Evolutionary conservation across 352 stramenopile species (phyloP).

Genomic region (Phytophthora lateralis): DNA sequence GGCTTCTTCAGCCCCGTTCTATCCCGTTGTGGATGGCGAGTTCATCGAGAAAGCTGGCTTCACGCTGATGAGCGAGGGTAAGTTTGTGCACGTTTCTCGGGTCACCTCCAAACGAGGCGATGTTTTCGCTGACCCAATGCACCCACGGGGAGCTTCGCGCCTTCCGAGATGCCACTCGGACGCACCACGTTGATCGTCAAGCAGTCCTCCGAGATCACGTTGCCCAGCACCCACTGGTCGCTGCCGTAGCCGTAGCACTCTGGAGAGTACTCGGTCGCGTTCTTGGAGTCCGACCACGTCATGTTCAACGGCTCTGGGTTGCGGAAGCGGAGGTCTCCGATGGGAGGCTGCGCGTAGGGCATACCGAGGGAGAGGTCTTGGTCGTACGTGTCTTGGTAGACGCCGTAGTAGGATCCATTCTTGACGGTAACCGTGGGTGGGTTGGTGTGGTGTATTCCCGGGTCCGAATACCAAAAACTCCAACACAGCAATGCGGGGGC

Average conservation of each 20-base stretch:
- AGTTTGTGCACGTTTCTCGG: slow-evolving; percentile 38
- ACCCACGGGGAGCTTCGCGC: slow-evolving; percentile 35
- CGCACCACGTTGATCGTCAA: slow-evolving; percentile 83
- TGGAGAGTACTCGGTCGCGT: slow-evolving; percentile 48
- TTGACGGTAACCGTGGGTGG: slow-evolving; percentile 31
- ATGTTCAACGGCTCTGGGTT: slow-evolving; percentile 21
- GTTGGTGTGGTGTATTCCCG: no score
- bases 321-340: slow-evolving; percentile 30
- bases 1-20: slow-evolving; percentile 13
- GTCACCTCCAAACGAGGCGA: slow-evolving; percentile 23
- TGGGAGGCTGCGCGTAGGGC: slow-evolving; percentile 30
- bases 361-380: slow-evolving; percentile 43
- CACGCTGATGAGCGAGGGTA: slow-evolving; percentile 26
- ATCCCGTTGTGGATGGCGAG: slow-evolving; percentile 22
- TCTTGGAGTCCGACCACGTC: slow-evolving; percentile 27
- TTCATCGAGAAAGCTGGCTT: slow-evolving; percentile 18
- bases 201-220: slow-evolving; percentile 70
- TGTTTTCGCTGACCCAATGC: slow-evolving; percentile 54
- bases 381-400: slow-evolving; percentile 26
- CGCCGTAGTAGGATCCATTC: slow-evolving; percentile 38
- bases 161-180: slow-evolving; percentile 32
- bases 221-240: slow-evolving; percentile 30
- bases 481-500: no score
- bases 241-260: slow-evolving; percentile 36
- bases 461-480: no score